These are phyloP conservation scores for Ailanthus altissimus DNA, from an alignment of 345 rosid species.

Conservation along the genomic window DNA sequence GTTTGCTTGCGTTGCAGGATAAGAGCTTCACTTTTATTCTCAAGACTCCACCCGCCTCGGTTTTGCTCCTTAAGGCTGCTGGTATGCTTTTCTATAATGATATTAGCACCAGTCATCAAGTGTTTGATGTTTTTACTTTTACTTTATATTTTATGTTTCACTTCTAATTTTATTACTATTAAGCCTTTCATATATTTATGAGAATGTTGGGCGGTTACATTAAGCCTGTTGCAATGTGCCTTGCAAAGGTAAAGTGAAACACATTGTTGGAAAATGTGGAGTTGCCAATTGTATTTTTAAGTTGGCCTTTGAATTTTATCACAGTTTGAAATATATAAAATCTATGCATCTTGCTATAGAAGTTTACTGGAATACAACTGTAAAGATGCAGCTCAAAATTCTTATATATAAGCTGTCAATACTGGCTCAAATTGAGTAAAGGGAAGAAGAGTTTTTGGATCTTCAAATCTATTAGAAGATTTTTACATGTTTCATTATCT, in stretches of 20 bases:
- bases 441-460: not conserved
- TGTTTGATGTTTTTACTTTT: conserved; percentile 1
- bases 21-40: conserved; percentile 91
- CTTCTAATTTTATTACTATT: not conserved
- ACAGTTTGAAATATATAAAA: not conserved
- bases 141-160: not conserved
- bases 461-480: not conserved
- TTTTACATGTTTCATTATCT: not conserved
- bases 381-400: not conserved
- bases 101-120: not conserved
- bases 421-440: not conserved
- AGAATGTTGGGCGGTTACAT: not conserved
- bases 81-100: conserved; percentile 41
- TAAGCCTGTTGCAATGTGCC: not conserved
- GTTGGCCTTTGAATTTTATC: not conserved
- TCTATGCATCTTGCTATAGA: not conserved
- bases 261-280: not conserved
- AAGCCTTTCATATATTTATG: not conserved
- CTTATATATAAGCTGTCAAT: not conserved
- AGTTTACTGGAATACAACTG: not conserved
- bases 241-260: not conserved
- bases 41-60: conserved; percentile 98
- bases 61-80: conserved; percentile 90
- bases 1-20: conserved; percentile 64
- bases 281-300: not conserved